These are phyloP conservation scores for Stylosanthes scabra DNA, from an alignment of 331 rosid genomes.

Conservation along the genomic window DNA sequence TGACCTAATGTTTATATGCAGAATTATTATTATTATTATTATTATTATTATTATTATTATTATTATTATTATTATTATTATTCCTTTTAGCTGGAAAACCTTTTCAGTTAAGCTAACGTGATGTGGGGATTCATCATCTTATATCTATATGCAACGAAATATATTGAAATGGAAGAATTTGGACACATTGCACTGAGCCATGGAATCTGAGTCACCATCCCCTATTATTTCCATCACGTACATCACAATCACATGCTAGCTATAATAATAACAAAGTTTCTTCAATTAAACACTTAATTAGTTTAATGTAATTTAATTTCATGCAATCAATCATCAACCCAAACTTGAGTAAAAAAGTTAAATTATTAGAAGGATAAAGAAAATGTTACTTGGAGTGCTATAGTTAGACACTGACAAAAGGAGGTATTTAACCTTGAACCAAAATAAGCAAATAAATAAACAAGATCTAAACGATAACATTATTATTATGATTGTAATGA, in stretches of 20 bases:
- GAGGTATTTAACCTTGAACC: background rate
- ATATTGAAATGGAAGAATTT: constrained; percentile 28
- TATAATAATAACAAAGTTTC: background rate
- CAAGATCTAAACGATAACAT: constrained; percentile 26
- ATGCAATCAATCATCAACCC: constrained; percentile 1
- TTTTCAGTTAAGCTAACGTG: constrained; percentile 34
- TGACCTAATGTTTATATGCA: constrained; percentile 33
- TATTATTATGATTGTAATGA: background rate
- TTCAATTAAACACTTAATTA: background rate
- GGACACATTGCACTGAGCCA: constrained; percentile 40
- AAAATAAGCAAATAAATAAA: constrained; percentile 23
- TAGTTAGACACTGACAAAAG: constrained; percentile 34
- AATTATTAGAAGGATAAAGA: too few species aligned
- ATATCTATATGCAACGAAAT: background rate
- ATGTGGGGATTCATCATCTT: constrained; percentile 8
- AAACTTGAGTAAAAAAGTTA: background rate
- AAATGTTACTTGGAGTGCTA: constrained; percentile 12
- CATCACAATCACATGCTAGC: constrained; percentile 36
- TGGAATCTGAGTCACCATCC: constrained; percentile 46
- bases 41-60: too few species aligned
- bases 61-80: too few species aligned
- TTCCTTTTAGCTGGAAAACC: constrained; percentile 31
- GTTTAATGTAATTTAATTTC: too few species aligned
- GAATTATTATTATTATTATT: too few species aligned
- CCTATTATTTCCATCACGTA: constrained; percentile 32